Conservation (phyloP, 148 eudicot genomes). For the Arbutus unedo region DNA sequence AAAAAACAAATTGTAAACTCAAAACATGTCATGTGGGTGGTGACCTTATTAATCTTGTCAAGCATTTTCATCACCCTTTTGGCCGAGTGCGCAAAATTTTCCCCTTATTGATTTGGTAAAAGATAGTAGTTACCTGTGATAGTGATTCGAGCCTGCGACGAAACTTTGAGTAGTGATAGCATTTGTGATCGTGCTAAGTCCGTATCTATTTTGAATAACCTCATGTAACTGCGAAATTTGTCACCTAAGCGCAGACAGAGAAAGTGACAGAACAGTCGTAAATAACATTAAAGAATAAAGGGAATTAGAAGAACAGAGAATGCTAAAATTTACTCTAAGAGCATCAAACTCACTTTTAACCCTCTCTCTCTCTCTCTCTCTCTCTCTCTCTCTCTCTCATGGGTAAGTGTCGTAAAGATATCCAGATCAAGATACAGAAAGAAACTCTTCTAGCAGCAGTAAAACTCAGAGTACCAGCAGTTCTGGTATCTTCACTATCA, state of each 20-base stretch:
- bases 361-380: not conserved
- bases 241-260: not conserved
- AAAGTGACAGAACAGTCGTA: not conserved
- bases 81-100: not conserved
- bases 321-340: not conserved
- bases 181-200: not conserved
- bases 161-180: not conserved
- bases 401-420: not conserved
- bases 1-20: not conserved
- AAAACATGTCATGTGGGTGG: conserved; percentile 7
- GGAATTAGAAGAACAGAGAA: not conserved
- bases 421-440: not conserved
- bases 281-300: not conserved
- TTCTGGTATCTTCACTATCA: conserved; percentile 4
- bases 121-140: not conserved
- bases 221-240: not conserved
- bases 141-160: not conserved
- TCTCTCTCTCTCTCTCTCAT: not conserved
- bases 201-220: not conserved
- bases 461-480: not conserved
- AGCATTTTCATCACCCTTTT: not conserved
- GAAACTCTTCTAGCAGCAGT: not conserved
- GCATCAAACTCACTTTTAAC: not conserved
- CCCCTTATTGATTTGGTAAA: too few relatives aligned
- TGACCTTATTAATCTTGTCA: not conserved